Evolutionary conservation across 169 alveolate genomes (phyloP).

Genomic region (Plasmodium coatneyi): DNA sequence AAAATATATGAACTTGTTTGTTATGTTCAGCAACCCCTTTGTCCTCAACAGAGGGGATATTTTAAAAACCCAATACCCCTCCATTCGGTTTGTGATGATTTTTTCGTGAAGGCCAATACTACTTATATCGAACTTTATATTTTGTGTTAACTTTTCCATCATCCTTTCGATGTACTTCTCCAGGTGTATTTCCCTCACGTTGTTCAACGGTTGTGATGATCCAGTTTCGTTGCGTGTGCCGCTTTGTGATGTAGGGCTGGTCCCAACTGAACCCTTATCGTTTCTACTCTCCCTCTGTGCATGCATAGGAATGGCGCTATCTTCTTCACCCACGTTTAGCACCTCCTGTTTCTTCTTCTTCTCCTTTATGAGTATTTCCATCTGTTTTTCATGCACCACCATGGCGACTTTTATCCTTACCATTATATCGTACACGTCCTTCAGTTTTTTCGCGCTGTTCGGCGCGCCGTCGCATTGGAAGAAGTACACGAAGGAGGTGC

Average conservation of each 20-base stretch:
- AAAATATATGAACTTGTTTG: constrained; percentile 85
- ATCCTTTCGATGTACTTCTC: constrained; percentile 43
- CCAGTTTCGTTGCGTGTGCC: background rate
- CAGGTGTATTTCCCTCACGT: constrained; percentile 15
- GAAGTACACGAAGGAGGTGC: background rate
- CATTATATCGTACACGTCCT: constrained; percentile 2
- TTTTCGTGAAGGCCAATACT: constrained; percentile 80
- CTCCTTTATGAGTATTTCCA: constrained; percentile 64
- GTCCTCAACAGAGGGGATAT: constrained; percentile 85
- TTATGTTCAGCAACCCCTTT: constrained; percentile 85
- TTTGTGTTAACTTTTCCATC: constrained; percentile 8
- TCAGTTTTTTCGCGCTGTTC: constrained; percentile 7
- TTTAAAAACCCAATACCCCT: constrained; percentile 83
- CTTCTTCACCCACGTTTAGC: background rate
- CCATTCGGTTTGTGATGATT: constrained; percentile 76
- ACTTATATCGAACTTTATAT: constrained; percentile 76
- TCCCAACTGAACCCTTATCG: background rate
- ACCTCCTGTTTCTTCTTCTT: constrained; percentile 15
- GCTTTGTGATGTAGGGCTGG: background rate
- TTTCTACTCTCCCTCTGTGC: background rate
- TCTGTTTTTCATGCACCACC: constrained; percentile 60
- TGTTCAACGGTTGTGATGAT: background rate
- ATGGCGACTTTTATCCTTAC: constrained; percentile 42
- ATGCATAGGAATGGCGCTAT: background rate
- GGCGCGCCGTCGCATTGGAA: constrained; percentile 20